Evolutionary conservation across 352 stramenopile genomes (phyloP).

Genomic region (Phytophthora citricola): DNA sequence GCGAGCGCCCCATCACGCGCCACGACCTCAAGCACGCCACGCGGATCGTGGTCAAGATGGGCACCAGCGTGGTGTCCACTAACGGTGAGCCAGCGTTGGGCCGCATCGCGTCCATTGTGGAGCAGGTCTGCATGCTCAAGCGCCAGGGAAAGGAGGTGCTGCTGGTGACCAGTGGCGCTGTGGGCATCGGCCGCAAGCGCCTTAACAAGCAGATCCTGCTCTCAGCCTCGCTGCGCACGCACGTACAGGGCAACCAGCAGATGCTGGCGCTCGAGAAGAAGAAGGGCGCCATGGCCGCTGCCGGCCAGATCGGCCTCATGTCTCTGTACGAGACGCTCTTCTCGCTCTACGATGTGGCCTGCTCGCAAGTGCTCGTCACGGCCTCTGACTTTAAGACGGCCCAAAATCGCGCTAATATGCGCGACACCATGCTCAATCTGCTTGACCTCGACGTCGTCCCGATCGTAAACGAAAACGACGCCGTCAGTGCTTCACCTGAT

Average conservation of each 20-base stretch:
- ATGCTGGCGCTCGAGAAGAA: constrained; percentile 92
- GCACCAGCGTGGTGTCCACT: constrained; percentile 95
- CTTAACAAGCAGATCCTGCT: constrained; percentile 95
- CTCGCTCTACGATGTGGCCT: constrained; percentile 93
- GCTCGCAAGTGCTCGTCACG: constrained; percentile 92
- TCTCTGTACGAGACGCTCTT: constrained; percentile 98
- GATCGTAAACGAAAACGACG: constrained; percentile 99
- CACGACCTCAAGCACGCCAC: constrained; percentile 78
- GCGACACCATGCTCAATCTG: constrained; percentile 91
- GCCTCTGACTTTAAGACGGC: constrained; percentile 85
- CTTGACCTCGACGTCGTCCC: constrained; percentile 97
- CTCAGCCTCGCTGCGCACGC: constrained; percentile 84
- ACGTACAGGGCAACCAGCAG: constrained; percentile 90
- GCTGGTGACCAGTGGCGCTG: constrained; percentile 91
- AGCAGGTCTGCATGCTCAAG: constrained; percentile 95
- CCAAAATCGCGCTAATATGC: constrained; percentile 86
- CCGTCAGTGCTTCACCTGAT: constrained; percentile 87
- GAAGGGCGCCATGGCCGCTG: constrained; percentile 89
- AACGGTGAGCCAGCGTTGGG: constrained; percentile 93
- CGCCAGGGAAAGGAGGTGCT: constrained; percentile 90
- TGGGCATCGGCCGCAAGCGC: constrained; percentile 94
- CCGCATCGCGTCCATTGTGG: constrained; percentile 90
- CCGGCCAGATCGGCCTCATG: constrained; percentile 98
- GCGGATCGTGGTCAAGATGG: constrained; percentile 96
- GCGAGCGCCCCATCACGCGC: constrained; percentile 62